phyloP scores from a whole-genome alignment of 2,329 filamentous ascomycete genomes.

The Daldinia eschscholtzii region DNA sequence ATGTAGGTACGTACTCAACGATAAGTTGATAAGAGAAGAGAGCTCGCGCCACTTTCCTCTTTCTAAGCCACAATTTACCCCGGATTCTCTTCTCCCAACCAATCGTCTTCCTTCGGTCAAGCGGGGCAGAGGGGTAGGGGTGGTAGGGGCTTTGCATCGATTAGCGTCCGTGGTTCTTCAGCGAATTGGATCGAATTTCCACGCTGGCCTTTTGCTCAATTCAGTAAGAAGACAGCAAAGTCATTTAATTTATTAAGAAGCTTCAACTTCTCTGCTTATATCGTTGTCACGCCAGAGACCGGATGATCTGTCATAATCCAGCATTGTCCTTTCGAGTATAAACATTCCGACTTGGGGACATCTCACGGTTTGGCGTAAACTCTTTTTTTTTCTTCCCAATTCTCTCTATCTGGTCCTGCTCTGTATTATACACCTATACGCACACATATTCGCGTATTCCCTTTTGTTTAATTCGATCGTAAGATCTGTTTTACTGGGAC shows the following conservation, averaged over 20 bases:
- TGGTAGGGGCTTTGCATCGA: constrained; percentile 4
- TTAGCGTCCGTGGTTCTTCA: constrained; percentile 6
- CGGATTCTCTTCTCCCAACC: constrained; percentile 38
- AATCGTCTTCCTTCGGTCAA: neutral
- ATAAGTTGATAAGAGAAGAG: constrained; percentile 16
- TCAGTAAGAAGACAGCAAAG: constrained; percentile 48
- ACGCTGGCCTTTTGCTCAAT: constrained; percentile 60
- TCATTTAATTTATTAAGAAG: constrained; percentile 23
- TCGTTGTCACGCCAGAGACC: constrained; percentile 16
- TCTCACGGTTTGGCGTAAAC: constrained; percentile 36
- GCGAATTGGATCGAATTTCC: constrained; percentile 51
- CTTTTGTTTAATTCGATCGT: constrained; percentile 5
- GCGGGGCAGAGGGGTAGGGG: constrained; percentile 15
- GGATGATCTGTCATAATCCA: constrained; percentile 39
- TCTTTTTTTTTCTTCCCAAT: constrained; percentile 7
- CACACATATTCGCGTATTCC: neutral
- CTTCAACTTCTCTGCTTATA: constrained; percentile 21
- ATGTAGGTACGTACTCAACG: neutral
- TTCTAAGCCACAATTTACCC: constrained; percentile 47
- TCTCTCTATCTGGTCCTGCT: neutral
- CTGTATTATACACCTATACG: neutral
- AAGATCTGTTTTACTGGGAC: constrained; percentile 18
- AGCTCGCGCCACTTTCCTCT: constrained; percentile 48
- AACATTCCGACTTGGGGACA: neutral
- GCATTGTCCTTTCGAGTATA: constrained; percentile 14